These are phyloP conservation scores for Ophiocordyceps polyrhachis-furcata DNA, from an alignment of 2,329 filamentous ascomycete species.

Conservation along the genomic window DNA sequence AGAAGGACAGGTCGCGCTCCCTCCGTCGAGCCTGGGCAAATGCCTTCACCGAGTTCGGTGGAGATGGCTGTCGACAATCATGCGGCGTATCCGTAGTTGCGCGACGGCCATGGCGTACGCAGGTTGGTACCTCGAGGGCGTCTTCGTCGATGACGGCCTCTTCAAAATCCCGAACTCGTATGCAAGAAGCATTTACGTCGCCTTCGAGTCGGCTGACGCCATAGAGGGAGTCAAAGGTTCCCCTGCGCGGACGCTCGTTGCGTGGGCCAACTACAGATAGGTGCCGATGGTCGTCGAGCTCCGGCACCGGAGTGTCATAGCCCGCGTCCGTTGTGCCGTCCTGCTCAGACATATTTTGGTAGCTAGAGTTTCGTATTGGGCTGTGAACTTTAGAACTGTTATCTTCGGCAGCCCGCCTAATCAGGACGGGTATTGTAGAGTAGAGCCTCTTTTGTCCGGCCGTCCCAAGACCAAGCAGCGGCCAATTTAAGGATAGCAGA, in stretches of 20 bases:
- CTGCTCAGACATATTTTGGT: conserved; percentile 45
- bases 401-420: background rate
- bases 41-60: conserved; percentile 92
- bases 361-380: background rate
- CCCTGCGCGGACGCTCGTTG: conserved; percentile 42
- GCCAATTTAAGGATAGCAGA: conserved; percentile 12
- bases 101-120: conserved; percentile 27
- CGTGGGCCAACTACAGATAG: conserved; percentile 43
- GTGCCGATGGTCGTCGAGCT: conserved; percentile 74
- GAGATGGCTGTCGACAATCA: conserved; percentile 55
- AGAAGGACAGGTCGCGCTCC: conserved; percentile 49
- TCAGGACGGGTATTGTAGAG: background rate
- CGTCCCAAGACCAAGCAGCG: background rate
- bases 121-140: conserved; percentile 32
- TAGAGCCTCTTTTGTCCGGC: background rate
- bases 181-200: conserved; percentile 16
- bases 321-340: conserved; percentile 42
- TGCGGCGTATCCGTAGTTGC: conserved; percentile 36
- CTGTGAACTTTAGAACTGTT: background rate
- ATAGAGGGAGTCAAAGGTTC: conserved; percentile 56
- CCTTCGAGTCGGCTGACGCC: conserved; percentile 28
- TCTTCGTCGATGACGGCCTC: conserved; percentile 64
- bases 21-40: conserved; percentile 82
- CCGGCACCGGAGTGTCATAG: conserved; percentile 56
- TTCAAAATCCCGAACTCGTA: conserved; percentile 62